phyloP scores from a whole-genome alignment of 2,329 filamentous ascomycete genomes.

The Fusarium ambrosium region DNA sequence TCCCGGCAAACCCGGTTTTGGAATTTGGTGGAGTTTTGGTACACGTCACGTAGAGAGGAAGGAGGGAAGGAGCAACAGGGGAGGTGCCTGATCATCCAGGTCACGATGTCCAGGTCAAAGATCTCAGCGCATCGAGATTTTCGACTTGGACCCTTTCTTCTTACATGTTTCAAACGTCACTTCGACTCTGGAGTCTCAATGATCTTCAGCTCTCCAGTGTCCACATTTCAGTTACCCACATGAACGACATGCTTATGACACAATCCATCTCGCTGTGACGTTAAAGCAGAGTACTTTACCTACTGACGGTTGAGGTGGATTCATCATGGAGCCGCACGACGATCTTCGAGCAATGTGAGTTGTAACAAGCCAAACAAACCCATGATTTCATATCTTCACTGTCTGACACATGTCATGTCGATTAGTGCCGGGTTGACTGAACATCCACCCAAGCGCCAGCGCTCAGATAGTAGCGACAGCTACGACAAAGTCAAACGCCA shows the following conservation, averaged over 20 bases:
- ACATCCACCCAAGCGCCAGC: slow-evolving; percentile 36
- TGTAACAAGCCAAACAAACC: slow-evolving; percentile 18
- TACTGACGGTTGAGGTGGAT: slow-evolving; percentile 25
- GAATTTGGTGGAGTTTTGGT: slow-evolving; percentile 22
- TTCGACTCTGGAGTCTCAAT: slow-evolving; percentile 16
- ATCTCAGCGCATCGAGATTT: slow-evolving; percentile 40
- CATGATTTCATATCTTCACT: slow-evolving; percentile 35
- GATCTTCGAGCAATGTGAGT: slow-evolving; percentile 35
- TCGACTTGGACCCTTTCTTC: slow-evolving; percentile 17
- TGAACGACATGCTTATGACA: slow-evolving; percentile 25
- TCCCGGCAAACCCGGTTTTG: slow-evolving; percentile 34
- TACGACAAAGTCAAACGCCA: slow-evolving; percentile 28
- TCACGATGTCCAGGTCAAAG: slow-evolving; percentile 9
- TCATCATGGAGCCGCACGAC: slow-evolving; percentile 35
- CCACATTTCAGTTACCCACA: slow-evolving; percentile 39
- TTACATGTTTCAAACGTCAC: slow-evolving; percentile 34
- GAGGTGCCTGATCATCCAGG: slow-evolving; percentile 27
- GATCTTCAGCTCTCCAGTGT: slow-evolving; percentile 15
- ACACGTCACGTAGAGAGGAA: slow-evolving; percentile 31
- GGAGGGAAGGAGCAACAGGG: slow-evolving; percentile 26
- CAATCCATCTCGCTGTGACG: slow-evolving; percentile 32
- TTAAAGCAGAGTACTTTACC: slow-evolving; percentile 29
- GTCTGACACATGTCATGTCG: slow-evolving; percentile 30
- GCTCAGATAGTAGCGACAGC: slow-evolving; percentile 7
- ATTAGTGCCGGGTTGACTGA: slow-evolving; percentile 23